phyloP scores from a whole-genome alignment of 176 grass and related monocot genomes.

The Carex scoparia region DNA sequence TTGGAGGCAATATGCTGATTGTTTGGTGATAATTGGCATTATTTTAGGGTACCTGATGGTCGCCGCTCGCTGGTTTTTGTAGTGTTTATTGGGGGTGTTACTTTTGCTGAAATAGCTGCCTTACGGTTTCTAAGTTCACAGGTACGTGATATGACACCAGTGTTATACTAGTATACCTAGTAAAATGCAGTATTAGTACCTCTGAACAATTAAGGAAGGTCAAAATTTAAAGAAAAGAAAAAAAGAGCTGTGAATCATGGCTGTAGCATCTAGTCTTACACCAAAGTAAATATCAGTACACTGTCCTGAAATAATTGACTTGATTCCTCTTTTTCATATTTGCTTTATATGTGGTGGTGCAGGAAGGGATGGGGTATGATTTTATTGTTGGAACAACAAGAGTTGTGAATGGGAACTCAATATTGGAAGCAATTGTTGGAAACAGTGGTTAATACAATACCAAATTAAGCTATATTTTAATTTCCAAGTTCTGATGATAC shows the following conservation, averaged over 20 bases:
- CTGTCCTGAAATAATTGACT: neutral
- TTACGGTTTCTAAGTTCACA: slow-evolving; percentile 90
- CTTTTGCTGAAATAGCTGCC: slow-evolving; percentile 91
- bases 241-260: neutral
- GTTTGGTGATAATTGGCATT: neutral
- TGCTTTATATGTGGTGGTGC: slow-evolving; percentile 8
- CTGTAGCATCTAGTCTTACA: neutral
- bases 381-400: slow-evolving; percentile 84
- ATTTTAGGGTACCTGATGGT: slow-evolving; percentile 51
- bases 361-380: slow-evolving; percentile 93
- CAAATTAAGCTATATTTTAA: slow-evolving; percentile 12
- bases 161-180: neutral
- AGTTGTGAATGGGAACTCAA: slow-evolving; percentile 74
- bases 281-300: neutral
- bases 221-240: neutral
- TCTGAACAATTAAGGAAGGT: neutral
- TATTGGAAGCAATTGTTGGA: slow-evolving; percentile 60
- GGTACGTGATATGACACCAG: slow-evolving; percentile 33
- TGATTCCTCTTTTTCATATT: neutral
- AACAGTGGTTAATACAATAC: slow-evolving; percentile 44
- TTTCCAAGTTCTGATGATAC: neutral
- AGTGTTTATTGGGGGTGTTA: slow-evolving; percentile 79
- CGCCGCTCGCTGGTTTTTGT: slow-evolving; percentile 73
- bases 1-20: neutral
- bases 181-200: neutral